These are phyloP conservation scores for Thalassiosira hispida DNA, from an alignment of 352 stramenopile genomes.

Conservation along the genomic window DNA sequence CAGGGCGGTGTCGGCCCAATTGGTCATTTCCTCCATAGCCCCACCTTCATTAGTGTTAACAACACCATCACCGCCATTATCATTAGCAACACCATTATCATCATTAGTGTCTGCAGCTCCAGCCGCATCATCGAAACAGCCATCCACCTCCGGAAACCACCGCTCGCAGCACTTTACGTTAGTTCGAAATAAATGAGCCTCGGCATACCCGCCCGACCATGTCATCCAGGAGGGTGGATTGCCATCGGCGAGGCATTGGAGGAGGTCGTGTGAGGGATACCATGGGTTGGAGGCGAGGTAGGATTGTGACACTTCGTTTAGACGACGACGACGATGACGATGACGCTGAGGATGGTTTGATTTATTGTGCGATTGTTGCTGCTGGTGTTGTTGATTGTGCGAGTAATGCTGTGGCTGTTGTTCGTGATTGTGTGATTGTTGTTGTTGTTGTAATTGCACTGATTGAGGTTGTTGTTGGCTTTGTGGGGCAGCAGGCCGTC, in stretches of 20 bases:
- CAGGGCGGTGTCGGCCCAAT: too few species aligned
- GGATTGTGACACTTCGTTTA: background rate
- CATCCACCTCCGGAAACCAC: constrained; percentile 28
- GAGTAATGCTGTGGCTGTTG: background rate
- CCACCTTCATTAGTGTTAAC: too few species aligned
- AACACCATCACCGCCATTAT: too few species aligned
- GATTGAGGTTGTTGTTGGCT: background rate
- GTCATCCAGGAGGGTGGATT: constrained; percentile 35
- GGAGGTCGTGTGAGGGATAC: constrained; percentile 21
- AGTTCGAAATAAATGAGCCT: constrained; percentile 38
- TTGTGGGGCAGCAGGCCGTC: too few species aligned
- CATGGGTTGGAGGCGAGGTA: constrained; percentile 6
- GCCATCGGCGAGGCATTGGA: constrained; percentile 9
- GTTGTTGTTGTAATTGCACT: background rate
- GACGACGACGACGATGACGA: background rate
- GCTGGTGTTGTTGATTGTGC: background rate
- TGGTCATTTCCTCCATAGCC: too few species aligned
- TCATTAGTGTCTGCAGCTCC: background rate
- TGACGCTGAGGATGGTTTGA: background rate
- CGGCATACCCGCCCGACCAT: constrained; percentile 39
- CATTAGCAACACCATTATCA: background rate
- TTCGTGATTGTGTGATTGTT: background rate
- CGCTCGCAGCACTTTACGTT: constrained; percentile 18
- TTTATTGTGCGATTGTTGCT: background rate
- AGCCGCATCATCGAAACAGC: background rate